Evolutionary conservation across 495 filamentous ascomycete species (phyloP), one percentile per base, ranked within the genome.

Genomic region (Niebla homalea): DNA sequence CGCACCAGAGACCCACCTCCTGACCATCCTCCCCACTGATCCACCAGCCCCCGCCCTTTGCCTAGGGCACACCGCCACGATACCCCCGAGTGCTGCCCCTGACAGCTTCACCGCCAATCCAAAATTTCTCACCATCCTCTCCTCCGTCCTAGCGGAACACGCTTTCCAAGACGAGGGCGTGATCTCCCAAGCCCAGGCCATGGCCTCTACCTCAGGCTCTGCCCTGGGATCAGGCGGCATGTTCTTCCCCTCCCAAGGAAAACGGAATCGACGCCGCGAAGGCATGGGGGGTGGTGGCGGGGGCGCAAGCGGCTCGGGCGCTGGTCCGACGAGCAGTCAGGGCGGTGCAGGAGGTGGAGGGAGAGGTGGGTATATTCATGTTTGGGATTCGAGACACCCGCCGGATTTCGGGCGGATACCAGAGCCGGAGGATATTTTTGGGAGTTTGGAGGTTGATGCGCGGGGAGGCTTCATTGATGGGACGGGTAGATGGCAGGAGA

Each of bases 321-420:
- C 80, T 11, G 83, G 87, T 7, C 85, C 82, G 26, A 87, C 87
- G 2, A 92, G 81, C 58, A 75, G 72, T 2, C 86, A 93, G 59
- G 89, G 89, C 21, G 89, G 89, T 26, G 79, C 75, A 22, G 90
- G 89, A 2, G 85, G 87, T 15, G 87, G 74, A 1, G 88, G 87
- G 0, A 69, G 84, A 46, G 92, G 90, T 19, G 92, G 92, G 0
- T 92, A 83, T 71, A 76, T 95, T 16, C 92, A 98, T 71, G 72
- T 98, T 4, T 90, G 82, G 43, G 92, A 96, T 60, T 59, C 61
- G 57, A 70, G 92, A 52, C 82, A 84, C 46, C 85, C 88, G 16
- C 89, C 89, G 7, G 89, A 95, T 55, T 98, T 77, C 70, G 92
- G 92, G 0, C 65, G 92, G 45, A 94, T 95, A 58, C 85, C 90